Base-by-base conservation (phyloP, 163 green algal species). In the Scenedesmus sp. region DNA sequence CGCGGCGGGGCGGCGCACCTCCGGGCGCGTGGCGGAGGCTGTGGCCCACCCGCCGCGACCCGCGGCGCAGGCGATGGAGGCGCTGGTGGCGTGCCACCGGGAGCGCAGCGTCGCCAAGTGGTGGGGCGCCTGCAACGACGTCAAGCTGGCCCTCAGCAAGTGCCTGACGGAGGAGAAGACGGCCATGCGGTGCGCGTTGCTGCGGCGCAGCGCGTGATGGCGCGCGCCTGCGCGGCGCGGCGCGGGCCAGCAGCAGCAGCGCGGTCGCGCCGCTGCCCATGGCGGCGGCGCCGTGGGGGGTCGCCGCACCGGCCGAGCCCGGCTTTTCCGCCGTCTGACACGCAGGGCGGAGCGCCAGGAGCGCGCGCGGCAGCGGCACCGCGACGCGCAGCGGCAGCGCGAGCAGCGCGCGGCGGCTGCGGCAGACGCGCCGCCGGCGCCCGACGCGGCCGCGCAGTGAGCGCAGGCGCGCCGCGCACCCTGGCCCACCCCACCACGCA, bases 71-170 rank as follows among this genome's bases (percentile, higher is more conserved):
- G 72, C 65, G 28, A 83, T 83, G 44, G 65, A 78, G 44, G 65
- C 76, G 17, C 45, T 83, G 15, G 26, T 64, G 1, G 18, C 22
- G 14, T 83, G 76, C 33, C 76, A 83, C 58, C 56, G 45, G 34
- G 53, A 78, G 18, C 65, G 78, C 60, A 66, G 11, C 33, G 15
- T 83, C n/a, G 26, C 60, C 56, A 77, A 69, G 50, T 83, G 65
- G 65, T 83, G 76, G 76, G 76, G 76, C n/a, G 76, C 65, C 1
- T 83, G 76, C 76, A 83, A 83, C 26, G 76, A 83, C 26, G 45
- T 31, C 9, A 78, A 83, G 31, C 56, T 72, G 22, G 65, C 54
- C 0, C 47, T 83, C 44, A 78, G 65, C 29, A 78, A 51, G 57
- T 83, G 76, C 58, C 57, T 83, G 4, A 47, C 56, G 47, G 56